Percentiles rank a stretch among this genome's conserved stretches.
Evolutionary conservation across 2,329 filamentous ascomycete genomes (phyloP).

Genomic region (Emmonsiellopsis sp.): DNA sequence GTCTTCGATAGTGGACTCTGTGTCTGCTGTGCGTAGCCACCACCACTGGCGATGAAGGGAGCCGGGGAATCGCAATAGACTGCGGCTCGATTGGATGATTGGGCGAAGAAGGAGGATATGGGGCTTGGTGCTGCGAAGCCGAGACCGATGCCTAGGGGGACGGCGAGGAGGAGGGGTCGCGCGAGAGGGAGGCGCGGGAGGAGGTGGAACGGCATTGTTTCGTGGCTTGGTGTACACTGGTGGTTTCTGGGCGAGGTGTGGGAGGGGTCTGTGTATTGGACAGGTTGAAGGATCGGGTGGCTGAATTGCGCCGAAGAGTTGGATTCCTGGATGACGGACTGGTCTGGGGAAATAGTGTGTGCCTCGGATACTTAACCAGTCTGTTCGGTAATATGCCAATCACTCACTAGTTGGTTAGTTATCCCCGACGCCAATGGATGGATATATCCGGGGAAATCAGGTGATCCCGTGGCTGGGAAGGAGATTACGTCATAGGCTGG

Average conservation of each 20-base stretch:
- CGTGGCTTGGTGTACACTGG: not conserved
- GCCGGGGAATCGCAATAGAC: conserved; percentile 17
- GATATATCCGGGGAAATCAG: not conserved
- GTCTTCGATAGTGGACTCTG: conserved; percentile 16
- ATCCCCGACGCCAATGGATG: too few relatives aligned
- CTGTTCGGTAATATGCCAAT: too few relatives aligned
- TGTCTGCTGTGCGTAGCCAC: not conserved
- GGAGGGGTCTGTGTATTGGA: too few relatives aligned
- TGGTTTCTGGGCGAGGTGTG: not conserved
- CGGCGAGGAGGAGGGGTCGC: conserved; percentile 12
- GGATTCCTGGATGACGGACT: too few relatives aligned
- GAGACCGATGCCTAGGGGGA: conserved; percentile 25
- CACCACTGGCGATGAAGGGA: not conserved
- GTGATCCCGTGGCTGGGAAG: not conserved
- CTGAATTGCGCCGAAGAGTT: too few relatives aligned
- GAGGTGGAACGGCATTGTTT: conserved; percentile 14
- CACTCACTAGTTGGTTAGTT: too few relatives aligned
- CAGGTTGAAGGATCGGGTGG: too few relatives aligned
- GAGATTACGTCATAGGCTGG: not conserved
- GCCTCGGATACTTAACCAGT: too few relatives aligned
- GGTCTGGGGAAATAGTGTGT: too few relatives aligned
- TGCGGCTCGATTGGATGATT: conserved; percentile 26
- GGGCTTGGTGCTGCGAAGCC: conserved; percentile 22
- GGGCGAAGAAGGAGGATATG: conserved; percentile 23
- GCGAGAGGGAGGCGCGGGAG: conserved; percentile 6